A percentile compares a stretch with the other conserved stretches of the same genome.
These are phyloP conservation scores for Gossypium herbaceum DNA, from an alignment of 345 rosid species.

Conservation along the genomic window DNA sequence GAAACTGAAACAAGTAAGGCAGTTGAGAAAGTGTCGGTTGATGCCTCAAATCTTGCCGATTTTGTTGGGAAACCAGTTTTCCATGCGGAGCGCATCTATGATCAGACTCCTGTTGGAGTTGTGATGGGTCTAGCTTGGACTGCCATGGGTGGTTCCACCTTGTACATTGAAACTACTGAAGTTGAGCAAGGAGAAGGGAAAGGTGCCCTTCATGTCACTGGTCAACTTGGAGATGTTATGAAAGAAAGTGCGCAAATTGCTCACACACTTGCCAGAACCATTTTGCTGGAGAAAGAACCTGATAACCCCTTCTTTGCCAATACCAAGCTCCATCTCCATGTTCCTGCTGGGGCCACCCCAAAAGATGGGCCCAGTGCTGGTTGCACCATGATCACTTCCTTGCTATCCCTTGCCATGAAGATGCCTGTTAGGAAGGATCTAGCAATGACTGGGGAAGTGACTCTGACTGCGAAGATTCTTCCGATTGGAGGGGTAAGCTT, in stretches of 20 bases:
- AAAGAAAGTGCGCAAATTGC: slow-evolving; percentile 98
- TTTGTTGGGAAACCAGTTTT: slow-evolving; percentile 95
- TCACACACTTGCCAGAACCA: slow-evolving; percentile 78
- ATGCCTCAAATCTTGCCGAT: slow-evolving; percentile 62
- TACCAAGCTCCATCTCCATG: slow-evolving; percentile 93
- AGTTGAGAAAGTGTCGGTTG: slow-evolving; percentile 61
- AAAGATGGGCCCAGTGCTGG: slow-evolving; percentile 99
- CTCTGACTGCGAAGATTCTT: slow-evolving; percentile 82
- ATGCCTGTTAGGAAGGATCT: slow-evolving; percentile 72
- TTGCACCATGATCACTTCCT: slow-evolving; percentile 96
- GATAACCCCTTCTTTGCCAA: slow-evolving; percentile 70
- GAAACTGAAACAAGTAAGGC: slow-evolving; percentile 32
- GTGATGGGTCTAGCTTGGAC: slow-evolving; percentile 99
- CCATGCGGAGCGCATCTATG: slow-evolving; percentile 91
- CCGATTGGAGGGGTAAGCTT: slow-evolving; percentile 97
- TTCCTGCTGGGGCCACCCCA: slow-evolving; percentile 98
- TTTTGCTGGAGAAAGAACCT: slow-evolving; percentile 64
- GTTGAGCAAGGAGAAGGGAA: slow-evolving; percentile 91
- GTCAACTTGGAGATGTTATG: slow-evolving; percentile 99
- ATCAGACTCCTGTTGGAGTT: slow-evolving; percentile 86
- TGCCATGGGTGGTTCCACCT: slow-evolving; percentile 98
- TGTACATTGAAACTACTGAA: slow-evolving; percentile 85
- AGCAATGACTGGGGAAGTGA: slow-evolving; percentile 99
- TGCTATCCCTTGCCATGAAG: slow-evolving; percentile 83
- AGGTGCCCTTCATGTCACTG: slow-evolving; percentile 76